Conservation (phyloP, 2,329 filamentous ascomycete species). For the Cordyceps sp. region DNA sequence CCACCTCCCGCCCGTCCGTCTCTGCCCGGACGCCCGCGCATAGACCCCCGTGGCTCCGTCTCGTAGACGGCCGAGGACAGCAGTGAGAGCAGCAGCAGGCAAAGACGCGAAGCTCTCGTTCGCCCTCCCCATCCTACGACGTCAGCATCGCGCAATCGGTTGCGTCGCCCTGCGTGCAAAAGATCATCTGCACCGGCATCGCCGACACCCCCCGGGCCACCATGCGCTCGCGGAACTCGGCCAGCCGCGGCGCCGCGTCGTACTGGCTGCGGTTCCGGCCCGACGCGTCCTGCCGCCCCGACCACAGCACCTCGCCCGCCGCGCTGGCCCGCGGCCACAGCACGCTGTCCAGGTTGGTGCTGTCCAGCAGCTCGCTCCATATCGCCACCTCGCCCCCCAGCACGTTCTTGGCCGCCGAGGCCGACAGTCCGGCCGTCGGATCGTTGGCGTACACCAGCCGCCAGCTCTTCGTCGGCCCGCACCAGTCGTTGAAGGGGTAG, state of each 20-base stretch:
- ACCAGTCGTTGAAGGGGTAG: slow-evolving; percentile 71
- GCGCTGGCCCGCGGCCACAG: slow-evolving; percentile 65
- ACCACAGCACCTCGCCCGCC: slow-evolving; percentile 69
- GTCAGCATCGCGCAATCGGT: slow-evolving; percentile 9
- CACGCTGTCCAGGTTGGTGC: slow-evolving; percentile 55
- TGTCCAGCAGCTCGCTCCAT: slow-evolving; percentile 69
- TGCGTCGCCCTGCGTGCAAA: slow-evolving; percentile 13
- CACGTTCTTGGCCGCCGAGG: slow-evolving; percentile 46
- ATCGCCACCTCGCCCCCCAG: slow-evolving; percentile 69
- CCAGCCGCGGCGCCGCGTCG: slow-evolving; percentile 50
- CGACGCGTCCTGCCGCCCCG: slow-evolving; percentile 45
- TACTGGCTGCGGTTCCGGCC: slow-evolving; percentile 57
- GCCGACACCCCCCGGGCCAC: slow-evolving; percentile 47
- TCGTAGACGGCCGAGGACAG: no score
- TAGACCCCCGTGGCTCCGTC: no score
- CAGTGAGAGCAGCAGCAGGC: no score
- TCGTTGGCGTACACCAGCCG: slow-evolving; percentile 66
- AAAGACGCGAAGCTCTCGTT: no score
- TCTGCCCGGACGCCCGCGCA: no score
- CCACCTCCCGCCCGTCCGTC: no score
- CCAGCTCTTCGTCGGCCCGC: slow-evolving; percentile 68
- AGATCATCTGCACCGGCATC: slow-evolving; percentile 5
- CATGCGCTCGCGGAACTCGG: slow-evolving; percentile 62
- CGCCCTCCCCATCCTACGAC: neutral
- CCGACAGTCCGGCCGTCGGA: slow-evolving; percentile 47